A percentile compares a stretch with the other conserved stretches of the same genome.
Evolutionary conservation across 495 filamentous ascomycete genomes (phyloP).

Genomic region (Aspergillus sparsus): DNA sequence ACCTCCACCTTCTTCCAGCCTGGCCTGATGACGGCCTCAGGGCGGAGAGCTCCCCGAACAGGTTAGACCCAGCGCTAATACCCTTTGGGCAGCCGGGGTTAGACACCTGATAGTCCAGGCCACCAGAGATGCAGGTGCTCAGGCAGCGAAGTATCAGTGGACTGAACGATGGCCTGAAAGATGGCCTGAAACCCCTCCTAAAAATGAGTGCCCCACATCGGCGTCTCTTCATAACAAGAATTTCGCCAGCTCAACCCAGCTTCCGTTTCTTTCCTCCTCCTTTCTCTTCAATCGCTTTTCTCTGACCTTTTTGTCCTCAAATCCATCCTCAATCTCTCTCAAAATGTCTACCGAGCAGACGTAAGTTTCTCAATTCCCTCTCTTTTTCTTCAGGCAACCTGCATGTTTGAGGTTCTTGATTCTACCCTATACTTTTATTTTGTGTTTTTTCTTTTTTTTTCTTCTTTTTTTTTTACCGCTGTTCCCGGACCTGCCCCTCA

Average conservation of each 20-base stretch:
- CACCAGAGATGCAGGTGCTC: conserved; percentile 23
- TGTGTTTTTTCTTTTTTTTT: conserved; percentile 15
- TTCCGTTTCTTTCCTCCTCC: conserved; percentile 20
- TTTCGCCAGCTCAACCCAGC: conserved; percentile 33
- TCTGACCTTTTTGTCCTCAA: conserved; percentile 32
- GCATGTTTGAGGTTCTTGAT: not conserved
- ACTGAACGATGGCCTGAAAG: not conserved
- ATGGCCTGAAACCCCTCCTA: conserved; percentile 1
- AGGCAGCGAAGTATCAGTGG: conserved; percentile 16
- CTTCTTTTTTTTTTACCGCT: conserved; percentile 4
- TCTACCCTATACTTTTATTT: conserved; percentile 30
- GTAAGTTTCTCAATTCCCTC: conserved; percentile 57
- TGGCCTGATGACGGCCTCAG: conserved; percentile 41
- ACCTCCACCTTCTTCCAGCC: conserved; percentile 33
- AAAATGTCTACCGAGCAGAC: conserved; percentile 92
- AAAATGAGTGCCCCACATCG: conserved; percentile 16
- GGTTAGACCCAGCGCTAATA: conserved; percentile 24
- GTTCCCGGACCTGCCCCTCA: conserved; percentile 20
- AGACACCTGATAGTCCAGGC: conserved; percentile 28
- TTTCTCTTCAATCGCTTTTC: conserved; percentile 36
- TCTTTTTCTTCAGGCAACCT: conserved; percentile 8
- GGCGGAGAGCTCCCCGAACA: conserved; percentile 25
- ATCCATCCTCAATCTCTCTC: conserved; percentile 39
- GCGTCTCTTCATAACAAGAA: conserved; percentile 23
- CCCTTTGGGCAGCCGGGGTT: conserved; percentile 25